phyloP scores from a whole-genome alignment of 495 filamentous ascomycete species.

The Podospora fimiseda region DNA sequence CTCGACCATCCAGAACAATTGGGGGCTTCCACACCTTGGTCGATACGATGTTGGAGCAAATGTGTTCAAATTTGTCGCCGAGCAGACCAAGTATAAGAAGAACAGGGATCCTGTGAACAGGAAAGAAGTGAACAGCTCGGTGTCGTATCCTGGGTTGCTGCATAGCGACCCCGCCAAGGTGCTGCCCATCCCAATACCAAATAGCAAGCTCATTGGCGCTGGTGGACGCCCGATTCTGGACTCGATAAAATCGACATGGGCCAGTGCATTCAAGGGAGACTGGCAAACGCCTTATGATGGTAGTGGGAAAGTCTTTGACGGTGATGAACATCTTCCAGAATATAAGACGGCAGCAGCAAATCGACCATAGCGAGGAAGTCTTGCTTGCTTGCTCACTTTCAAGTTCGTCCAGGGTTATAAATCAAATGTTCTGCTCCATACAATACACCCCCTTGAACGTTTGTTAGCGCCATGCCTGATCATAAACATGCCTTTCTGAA shows the following conservation, averaged over 20 bases:
- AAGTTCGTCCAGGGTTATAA: too few species aligned
- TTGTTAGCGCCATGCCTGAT: too few species aligned
- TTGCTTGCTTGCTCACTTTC: too few species aligned
- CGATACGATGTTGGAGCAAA: conserved; percentile 70
- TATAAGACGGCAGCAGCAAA: conserved; percentile 18
- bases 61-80: conserved; percentile 55
- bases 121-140: conserved; percentile 54
- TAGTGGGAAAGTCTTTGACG: conserved; percentile 40
- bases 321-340: conserved; percentile 24
- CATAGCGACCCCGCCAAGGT: conserved; percentile 27
- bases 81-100: conserved; percentile 48
- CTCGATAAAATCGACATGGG: conserved; percentile 27
- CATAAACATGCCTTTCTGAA: too few species aligned
- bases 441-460: too few species aligned
- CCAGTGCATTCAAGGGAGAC: conserved; percentile 1
- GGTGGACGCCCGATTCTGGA: conserved; percentile 34
- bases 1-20: conserved; percentile 59
- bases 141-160: conserved; percentile 57
- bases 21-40: conserved; percentile 59
- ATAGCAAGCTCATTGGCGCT: conserved; percentile 38
- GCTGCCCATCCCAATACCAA: conserved; percentile 36
- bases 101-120: conserved; percentile 53
- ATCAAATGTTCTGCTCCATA: too few species aligned
- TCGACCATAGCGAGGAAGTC: conserved; percentile 1
- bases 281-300: conserved; percentile 44